Evolutionary conservation across 441 rosid species (phyloP), one percentile per base, ranked within the genome.

Genomic region (Adansonia grandidieri): DNA sequence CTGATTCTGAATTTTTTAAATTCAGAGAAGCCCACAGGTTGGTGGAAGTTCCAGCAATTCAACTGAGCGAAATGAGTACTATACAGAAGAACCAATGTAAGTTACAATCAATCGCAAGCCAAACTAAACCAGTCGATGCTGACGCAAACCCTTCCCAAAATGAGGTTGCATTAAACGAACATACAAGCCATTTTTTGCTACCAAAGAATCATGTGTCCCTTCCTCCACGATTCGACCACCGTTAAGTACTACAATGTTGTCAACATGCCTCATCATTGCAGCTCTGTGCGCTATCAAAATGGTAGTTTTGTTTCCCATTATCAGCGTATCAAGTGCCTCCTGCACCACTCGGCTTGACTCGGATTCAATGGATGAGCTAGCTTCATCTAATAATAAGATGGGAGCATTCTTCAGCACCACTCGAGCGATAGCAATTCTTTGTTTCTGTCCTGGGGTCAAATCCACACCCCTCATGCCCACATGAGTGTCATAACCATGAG

Each of bases 401-500:
- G 98, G 98, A 17, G 99, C 98, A 78, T 94, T 96, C 90, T 94
- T 96, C 82, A 96, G 86, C 69, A 96, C 95, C 13, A 93, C 99
- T 56, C 97, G 86, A 47, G 99, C 98, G 67, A 96, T 93, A 14
- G 97, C 98, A 65, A 94, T 91, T 82, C 99, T 89, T 86, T 94
- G 99, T 82, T 94, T 96, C 90, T 96, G 99, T 75, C 99, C 98
- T 0, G 97, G 94, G 51, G 98, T 94, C 70, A 94, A 86, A 78
- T 96, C 98, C 45, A 96, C 95, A 22, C 98, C 99, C 88, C 99
- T 88, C 98, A 93, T 93, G 24, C 98, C 98, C 32, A 94, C 89
- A 51, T 94, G 96, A 0, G 98, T 94, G 88, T 97, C 98, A 73
- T 97, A 97, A 71, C 99, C 99, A 67, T 93, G 98, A 65, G 99